These are phyloP conservation scores for Plantago major DNA, from an alignment of 257 asterid genomes.

Conservation along the genomic window DNA sequence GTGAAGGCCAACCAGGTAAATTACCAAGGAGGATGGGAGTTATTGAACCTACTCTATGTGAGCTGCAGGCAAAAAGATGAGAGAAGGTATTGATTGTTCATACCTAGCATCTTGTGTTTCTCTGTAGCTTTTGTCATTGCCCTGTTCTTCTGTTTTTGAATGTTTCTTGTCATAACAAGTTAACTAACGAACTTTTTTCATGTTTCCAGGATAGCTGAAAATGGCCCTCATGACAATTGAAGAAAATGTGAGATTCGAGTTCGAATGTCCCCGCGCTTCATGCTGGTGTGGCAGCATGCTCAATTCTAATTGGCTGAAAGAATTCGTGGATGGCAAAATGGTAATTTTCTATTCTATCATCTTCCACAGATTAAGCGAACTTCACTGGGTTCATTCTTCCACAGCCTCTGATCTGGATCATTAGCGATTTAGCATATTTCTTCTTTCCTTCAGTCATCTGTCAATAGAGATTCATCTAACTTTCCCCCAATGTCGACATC, in stretches of 20 bases:
- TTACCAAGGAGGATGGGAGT: constrained; percentile 88
- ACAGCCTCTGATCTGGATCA: too few species aligned
- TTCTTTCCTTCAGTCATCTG: too few species aligned
- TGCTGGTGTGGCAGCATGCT: too few species aligned
- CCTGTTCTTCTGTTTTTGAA: not conserved
- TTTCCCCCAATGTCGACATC: too few species aligned
- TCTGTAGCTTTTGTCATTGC: not conserved
- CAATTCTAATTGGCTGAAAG: too few species aligned
- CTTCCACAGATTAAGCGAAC: too few species aligned
- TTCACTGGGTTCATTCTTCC: too few species aligned
- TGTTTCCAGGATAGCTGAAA: constrained; percentile 56
- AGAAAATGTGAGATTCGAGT: constrained; percentile 61
- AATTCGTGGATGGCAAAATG: too few species aligned
- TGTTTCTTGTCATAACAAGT: not conserved
- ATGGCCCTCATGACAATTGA: constrained; percentile 75
- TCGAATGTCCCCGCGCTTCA: too few species aligned
- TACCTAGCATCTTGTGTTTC: not conserved
- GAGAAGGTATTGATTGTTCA: constrained; percentile 55
- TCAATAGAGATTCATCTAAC: too few species aligned
- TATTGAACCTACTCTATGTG: constrained; percentile 86
- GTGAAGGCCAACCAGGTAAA: constrained; percentile 78
- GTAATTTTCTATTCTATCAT: too few species aligned
- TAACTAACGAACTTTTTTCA: not conserved
- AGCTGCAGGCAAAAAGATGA: constrained; percentile 78
- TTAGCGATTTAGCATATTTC: too few species aligned